Base-by-base conservation (phyloP, 169 alveolate genomes). In the Besnoitia besnoiti region DNA sequence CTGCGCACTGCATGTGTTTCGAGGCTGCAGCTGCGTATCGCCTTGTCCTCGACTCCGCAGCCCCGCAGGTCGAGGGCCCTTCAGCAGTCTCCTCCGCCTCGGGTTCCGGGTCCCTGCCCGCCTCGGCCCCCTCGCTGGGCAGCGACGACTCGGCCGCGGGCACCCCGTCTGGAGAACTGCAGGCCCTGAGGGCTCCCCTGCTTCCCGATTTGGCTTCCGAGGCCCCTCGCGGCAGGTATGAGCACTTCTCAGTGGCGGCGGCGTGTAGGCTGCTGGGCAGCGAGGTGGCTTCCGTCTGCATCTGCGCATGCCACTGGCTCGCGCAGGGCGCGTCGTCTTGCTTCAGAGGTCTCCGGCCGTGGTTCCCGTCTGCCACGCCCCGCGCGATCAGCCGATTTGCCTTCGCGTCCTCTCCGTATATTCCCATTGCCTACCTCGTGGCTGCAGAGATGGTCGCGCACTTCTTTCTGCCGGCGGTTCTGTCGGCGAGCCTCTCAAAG, bases 401-500 rank as follows among this genome's bases (percentile, higher is more conserved):
- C 40, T 77, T 77, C 87, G 35, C 55, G 21, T 77, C 87, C 37
- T 77, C 87, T 0, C 87, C 87, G 49, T 77, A 77, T 39, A 77
- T 77, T 24, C 87, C 87, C 24, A 42, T 77, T 37, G 87, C 87
- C n/a, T 77, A 77, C 30, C 87, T 77, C 33, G 61, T 77, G 49
- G 55, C 40, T 24, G 33, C 40, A 7, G 59, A 77, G 55, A 77
- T 24, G 33, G 87, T 39, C 3, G 87, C 87, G 3, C 87, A 77
- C 35, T 35, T 77, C 59, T 77, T 77, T 42, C 87, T 77, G 1
- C 87, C 87, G 0, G 87, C 40, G 16, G 61, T 42, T 77, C 87
- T 77, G 44, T 67, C 80, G 3, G 42, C 80, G 2, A 0, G 10
- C n/a, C 44, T 67, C 80, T 67, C 80, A 24, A 2, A 35, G 44